Percentiles rank a stretch among this genome's conserved stretches.
phyloP scores from a whole-genome alignment of 2,329 filamentous ascomycete species.

The Rhynchosporium graminicola region DNA sequence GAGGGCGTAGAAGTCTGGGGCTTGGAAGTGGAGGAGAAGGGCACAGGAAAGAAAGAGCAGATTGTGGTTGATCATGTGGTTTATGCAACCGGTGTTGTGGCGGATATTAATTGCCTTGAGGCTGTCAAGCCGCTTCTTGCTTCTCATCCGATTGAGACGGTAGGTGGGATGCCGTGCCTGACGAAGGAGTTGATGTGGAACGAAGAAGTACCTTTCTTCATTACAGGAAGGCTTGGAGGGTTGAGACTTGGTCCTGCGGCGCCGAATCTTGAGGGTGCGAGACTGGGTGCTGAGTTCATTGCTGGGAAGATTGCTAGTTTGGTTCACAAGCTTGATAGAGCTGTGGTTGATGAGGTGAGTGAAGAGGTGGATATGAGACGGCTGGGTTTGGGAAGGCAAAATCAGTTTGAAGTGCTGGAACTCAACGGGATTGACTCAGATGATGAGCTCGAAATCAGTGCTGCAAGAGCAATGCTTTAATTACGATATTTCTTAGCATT shows the following conservation, averaged over 20 bases:
- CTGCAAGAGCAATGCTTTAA: not conserved
- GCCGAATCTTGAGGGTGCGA: conserved; percentile 72
- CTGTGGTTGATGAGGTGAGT: not conserved
- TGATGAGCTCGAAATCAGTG: not conserved
- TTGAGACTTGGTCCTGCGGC: conserved; percentile 71
- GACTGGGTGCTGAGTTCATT: conserved; percentile 68
- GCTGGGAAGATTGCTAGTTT: conserved; percentile 32
- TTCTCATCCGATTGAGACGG: conserved; percentile 60
- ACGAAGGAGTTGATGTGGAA: conserved; percentile 78
- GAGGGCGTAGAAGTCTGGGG: conserved; percentile 49
- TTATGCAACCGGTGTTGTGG: conserved; percentile 67
- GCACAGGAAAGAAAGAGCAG: conserved; percentile 50
- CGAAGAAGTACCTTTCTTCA: conserved; percentile 70
- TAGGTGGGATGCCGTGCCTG: conserved; percentile 70
- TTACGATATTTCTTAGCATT: not conserved
- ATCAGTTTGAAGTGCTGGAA: conserved; percentile 30
- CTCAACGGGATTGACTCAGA: not conserved
- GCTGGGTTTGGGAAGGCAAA: conserved; percentile 31
- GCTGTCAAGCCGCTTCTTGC: conserved; percentile 60
- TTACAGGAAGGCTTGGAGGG: conserved; percentile 67
- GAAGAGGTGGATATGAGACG: conserved; percentile 31
- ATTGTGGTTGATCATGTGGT: conserved; percentile 47
- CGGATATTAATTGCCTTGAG: conserved; percentile 60
- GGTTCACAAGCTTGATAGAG: conserved; percentile 8
- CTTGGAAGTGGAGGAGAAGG: conserved; percentile 37